These are phyloP conservation scores for Claviceps citrina DNA, from an alignment of 2,329 filamentous ascomycete species.

Conservation along the genomic window DNA sequence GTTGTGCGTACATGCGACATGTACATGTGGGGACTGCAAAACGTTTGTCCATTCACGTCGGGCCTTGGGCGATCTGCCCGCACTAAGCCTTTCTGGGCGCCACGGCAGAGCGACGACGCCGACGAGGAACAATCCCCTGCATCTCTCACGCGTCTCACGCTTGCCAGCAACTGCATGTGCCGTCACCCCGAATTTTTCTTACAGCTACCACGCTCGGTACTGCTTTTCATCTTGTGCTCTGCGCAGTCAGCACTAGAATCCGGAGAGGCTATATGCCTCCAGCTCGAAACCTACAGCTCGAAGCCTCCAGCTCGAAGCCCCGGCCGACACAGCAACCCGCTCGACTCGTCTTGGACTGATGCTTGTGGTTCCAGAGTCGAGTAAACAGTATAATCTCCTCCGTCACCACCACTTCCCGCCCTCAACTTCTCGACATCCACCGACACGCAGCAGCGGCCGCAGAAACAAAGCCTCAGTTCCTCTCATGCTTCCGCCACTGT, in stretches of 20 bases:
- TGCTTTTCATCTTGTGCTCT: background rate
- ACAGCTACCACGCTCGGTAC: background rate
- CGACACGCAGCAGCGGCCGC: background rate
- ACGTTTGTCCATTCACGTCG: constrained; percentile 1
- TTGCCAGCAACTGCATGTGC: constrained; percentile 4
- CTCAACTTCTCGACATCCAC: background rate
- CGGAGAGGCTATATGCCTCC: too few relatives aligned
- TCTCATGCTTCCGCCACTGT: constrained; percentile 5
- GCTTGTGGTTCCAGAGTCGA: background rate
- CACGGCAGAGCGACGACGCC: constrained; percentile 18
- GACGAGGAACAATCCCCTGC: constrained; percentile 1
- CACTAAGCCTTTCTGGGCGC: constrained; percentile 16
- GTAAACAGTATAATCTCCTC: constrained; percentile 2
- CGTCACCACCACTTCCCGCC: background rate
- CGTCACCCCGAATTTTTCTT: background rate
- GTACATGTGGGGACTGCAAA: too few relatives aligned
- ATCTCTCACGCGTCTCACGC: constrained; percentile 16
- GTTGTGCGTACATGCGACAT: too few relatives aligned
- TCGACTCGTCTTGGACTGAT: background rate
- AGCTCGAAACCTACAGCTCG: too few relatives aligned
- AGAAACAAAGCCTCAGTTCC: constrained; percentile 7
- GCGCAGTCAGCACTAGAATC: background rate
- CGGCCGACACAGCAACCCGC: too few relatives aligned
- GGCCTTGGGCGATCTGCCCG: background rate
- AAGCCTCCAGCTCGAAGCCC: too few relatives aligned